Base-by-base conservation (phyloP, 805 yeast species). In the Ogataea pignaliae region DNA sequence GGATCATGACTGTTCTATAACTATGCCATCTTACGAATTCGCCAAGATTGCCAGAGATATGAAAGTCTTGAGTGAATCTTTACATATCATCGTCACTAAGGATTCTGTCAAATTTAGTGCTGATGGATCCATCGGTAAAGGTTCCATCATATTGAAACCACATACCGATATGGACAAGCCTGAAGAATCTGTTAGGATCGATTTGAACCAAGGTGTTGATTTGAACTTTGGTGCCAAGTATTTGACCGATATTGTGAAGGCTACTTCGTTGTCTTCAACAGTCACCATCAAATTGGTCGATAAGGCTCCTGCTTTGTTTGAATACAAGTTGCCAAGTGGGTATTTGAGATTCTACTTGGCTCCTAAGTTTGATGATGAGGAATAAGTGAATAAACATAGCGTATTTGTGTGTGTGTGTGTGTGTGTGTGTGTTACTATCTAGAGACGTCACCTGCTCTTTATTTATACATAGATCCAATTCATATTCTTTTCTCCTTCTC, bases 341-440 rank as follows among this genome's bases (percentile, higher is more conserved):
- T 87, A 88, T 69, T 74, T 93, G 65, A 84, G 96, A 65, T 93
- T 86, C 79, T 93, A 87, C 78, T 78, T 93, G 66, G 99, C 99
- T 56, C 99, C 99, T 47, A 91, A 93, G 76, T 88, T 93, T 64
- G 96, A 86, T 53, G 98, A 90, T 52, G 96, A 87, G 52, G 93
- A 86, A 53, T 79, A 70, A 61, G 29, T 40, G 40, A 43, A 36
- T 28, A 31, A 21, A 16, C 26, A 29, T 16, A n/a, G n/a, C n/a
- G n/a, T n/a, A n/a, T n/a, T n/a, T n/a, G n/a, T n/a, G n/a, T n/a
- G n/a, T n/a, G n/a, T n/a, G n/a, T n/a, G n/a, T n/a, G n/a, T n/a
- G n/a, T n/a, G n/a, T 13, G 10, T 30, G 6, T 30, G 16, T 26
- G 17, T n/a, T 36, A 17, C 32, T 18, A 36, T 44, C 35, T 42